phyloP scores from a whole-genome alignment of 495 filamentous ascomycete genomes.

The Xylaria telfairii region DNA sequence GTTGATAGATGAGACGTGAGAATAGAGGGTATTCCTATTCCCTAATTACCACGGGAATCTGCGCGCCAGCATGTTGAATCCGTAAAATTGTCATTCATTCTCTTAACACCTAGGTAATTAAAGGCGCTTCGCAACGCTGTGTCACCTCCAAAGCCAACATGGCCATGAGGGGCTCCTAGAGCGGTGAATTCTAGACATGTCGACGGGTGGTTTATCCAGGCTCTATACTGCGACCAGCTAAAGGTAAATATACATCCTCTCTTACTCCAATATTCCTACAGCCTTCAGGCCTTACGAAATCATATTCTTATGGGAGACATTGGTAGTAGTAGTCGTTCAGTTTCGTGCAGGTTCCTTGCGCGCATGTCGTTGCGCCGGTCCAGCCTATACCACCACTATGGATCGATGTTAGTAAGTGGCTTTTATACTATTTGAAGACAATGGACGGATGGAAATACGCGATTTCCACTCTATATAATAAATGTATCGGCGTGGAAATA shows the following conservation, averaged over 20 bases:
- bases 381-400: slow-evolving; percentile 1
- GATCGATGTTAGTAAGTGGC: background rate
- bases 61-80: background rate
- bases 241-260: background rate
- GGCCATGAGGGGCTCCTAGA: background rate
- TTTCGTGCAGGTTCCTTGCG: slow-evolving; percentile 29
- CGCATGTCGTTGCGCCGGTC: slow-evolving; percentile 7
- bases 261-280: background rate
- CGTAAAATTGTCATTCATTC: background rate
- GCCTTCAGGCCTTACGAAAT: background rate
- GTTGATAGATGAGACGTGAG: too few species aligned
- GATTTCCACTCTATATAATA: background rate
- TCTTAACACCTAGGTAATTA: background rate
- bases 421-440: background rate
- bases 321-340: slow-evolving; percentile 3
- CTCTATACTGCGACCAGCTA: background rate
- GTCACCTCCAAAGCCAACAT: background rate
- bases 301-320: background rate
- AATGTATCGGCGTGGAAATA: background rate
- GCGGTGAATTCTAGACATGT: background rate
- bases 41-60: background rate
- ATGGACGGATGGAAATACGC: background rate
- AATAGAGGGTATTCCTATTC: too few species aligned
- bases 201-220: background rate
- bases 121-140: background rate